A percentile compares a stretch with the other conserved stretches of the same genome.
Conservation (phyloP, 2,329 filamentous ascomycete genomes). For the Coniochaeta sp. region DNA sequence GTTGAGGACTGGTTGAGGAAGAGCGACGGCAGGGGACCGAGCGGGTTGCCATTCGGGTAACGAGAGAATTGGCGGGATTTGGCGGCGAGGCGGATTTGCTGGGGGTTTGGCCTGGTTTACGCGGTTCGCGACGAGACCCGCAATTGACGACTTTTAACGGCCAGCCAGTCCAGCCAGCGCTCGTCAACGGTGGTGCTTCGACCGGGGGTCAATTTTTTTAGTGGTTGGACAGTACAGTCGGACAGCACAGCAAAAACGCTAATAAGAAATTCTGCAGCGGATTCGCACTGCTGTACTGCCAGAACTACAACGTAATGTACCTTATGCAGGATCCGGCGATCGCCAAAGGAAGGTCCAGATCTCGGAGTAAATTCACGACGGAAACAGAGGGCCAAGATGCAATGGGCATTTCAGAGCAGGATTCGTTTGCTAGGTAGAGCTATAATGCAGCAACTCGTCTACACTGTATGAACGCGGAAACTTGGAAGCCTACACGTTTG, state of each 20-base stretch:
- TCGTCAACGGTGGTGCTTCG: neutral
- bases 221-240: too few species aligned
- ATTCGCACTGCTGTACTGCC: neutral
- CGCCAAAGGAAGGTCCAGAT: neutral
- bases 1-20: neutral
- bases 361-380: neutral
- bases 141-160: neutral
- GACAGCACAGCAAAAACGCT: too few species aligned
- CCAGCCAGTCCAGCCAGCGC: too few species aligned
- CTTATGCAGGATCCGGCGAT: neutral
- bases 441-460: too few species aligned
- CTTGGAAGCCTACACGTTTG: too few species aligned
- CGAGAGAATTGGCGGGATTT: neutral
- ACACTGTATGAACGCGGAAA: too few species aligned
- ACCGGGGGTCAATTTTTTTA: neutral
- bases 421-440: too few species aligned
- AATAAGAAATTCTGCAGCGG: neutral
- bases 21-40: neutral
- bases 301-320: too few species aligned
- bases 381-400: too few species aligned
- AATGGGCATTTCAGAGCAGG: too few species aligned
- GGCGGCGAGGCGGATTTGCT: neutral
- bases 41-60: neutral
- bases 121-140: constrained; percentile 1
- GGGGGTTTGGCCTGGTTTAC: neutral